These are phyloP conservation scores for Sutorius australiensis DNA, from an alignment of 768 basidiomycete genomes.

Conservation along the genomic window DNA sequence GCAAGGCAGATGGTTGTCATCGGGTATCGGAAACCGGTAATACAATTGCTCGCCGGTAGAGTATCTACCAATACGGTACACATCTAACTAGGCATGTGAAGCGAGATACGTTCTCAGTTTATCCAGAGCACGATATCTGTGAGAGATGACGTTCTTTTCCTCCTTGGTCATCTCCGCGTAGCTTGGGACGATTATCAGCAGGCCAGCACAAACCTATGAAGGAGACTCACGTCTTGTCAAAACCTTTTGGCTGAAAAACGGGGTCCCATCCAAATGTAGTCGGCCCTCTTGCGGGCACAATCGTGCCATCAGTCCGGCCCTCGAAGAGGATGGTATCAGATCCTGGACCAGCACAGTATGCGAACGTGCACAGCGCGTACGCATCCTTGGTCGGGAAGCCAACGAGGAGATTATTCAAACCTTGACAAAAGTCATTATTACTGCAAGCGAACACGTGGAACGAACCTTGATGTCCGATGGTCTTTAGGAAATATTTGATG, in stretches of 20 bases:
- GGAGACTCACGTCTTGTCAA: slow-evolving; percentile 66
- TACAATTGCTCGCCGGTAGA: slow-evolving; percentile 5
- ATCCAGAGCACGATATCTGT: slow-evolving; percentile 60
- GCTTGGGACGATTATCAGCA: slow-evolving; percentile 25
- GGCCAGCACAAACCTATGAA: not conserved
- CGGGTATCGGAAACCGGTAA: slow-evolving; percentile 20
- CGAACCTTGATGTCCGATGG: slow-evolving; percentile 79
- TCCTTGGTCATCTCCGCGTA: slow-evolving; percentile 66
- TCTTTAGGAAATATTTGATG: slow-evolving; percentile 88
- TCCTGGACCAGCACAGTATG: slow-evolving; percentile 83
- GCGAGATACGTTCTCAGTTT: slow-evolving; percentile 47
- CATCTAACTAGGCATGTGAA: slow-evolving; percentile 4
- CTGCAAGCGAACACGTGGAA: not conserved
- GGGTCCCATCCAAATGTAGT: slow-evolving; percentile 89
- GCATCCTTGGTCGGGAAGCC: slow-evolving; percentile 77
- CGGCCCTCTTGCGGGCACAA: slow-evolving; percentile 81
- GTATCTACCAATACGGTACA: not conserved
- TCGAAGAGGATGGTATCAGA: slow-evolving; percentile 79
- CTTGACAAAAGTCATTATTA: slow-evolving; percentile 29
- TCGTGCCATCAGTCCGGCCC: slow-evolving; percentile 83
- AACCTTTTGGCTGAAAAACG: slow-evolving; percentile 73
- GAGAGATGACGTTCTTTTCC: slow-evolving; percentile 64
- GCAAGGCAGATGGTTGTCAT: not conserved
- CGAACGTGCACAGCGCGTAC: slow-evolving; percentile 93
- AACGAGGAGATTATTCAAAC: slow-evolving; percentile 76